Conservation (phyloP, 306 rosid species). For the Canavalia gladiata region DNA sequence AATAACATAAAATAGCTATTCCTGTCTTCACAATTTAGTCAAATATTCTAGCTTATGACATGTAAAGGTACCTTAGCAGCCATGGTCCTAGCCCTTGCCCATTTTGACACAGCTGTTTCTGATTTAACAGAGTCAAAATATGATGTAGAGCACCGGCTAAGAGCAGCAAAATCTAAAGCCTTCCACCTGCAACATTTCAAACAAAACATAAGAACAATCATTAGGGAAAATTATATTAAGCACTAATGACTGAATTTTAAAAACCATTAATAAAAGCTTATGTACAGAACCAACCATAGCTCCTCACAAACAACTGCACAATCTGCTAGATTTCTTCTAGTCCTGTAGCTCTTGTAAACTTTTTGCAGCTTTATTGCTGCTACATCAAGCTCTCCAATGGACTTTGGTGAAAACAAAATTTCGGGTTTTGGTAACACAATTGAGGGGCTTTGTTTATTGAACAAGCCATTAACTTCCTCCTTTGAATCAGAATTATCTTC, state of each 20-base stretch:
- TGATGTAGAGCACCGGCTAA: slow-evolving; percentile 62
- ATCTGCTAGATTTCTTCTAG: slow-evolving; percentile 86
- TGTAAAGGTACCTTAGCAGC: slow-evolving; percentile 79
- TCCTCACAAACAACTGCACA: slow-evolving; percentile 89
- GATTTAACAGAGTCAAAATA: slow-evolving; percentile 66
- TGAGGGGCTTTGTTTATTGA: slow-evolving; percentile 37
- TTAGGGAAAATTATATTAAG: neutral
- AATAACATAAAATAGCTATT: neutral
- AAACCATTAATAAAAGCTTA: neutral
- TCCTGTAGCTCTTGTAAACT: slow-evolving; percentile 79
- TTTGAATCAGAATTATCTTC: slow-evolving; percentile 41
- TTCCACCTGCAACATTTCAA: slow-evolving; percentile 71
- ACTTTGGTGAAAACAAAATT: slow-evolving; percentile 47
- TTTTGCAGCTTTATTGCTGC: slow-evolving; percentile 89
- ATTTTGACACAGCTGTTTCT: slow-evolving; percentile 76
- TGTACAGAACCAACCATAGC: slow-evolving; percentile 68
- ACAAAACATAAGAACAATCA: slow-evolving; percentile 21
- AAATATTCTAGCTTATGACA: slow-evolving; percentile 21
- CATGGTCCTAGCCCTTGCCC: slow-evolving; percentile 81
- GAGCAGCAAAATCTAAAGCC: slow-evolving; percentile 76
- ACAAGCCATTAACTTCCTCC: slow-evolving; percentile 26
- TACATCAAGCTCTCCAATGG: slow-evolving; percentile 56
- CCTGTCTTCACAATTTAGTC: slow-evolving; percentile 17
- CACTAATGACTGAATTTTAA: slow-evolving; percentile 5
- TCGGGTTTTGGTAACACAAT: slow-evolving; percentile 41